Evolutionary conservation across 148 eudicot genomes (phyloP), one percentile per base, ranked within the genome.

Genomic region (Linanthus parryae): DNA sequence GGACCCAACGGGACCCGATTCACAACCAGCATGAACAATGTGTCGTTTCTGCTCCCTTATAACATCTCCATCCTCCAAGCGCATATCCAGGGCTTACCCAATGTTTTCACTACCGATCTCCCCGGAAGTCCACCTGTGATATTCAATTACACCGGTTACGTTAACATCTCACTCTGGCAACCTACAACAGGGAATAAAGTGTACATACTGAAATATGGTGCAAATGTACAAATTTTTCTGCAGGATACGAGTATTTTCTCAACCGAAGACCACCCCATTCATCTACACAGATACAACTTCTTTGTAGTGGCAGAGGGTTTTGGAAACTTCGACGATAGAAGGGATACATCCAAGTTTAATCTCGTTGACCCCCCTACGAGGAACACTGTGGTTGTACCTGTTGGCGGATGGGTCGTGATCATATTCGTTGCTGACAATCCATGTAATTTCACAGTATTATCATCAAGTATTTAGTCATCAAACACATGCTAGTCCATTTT

Each of bases 131-230:
- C n/a, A n/a, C n/a, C n/a, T n/a, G n/a, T n/a, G n/a, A n/a, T n/a
- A n/a, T n/a, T n/a, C n/a, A n/a, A 84, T 53, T 84, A 80, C 73
- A 84, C 84, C 0, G 87, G 87, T 40, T 72, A 72, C 27, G 92
- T 84, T 46, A 65, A 66, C 54, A 72, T 79, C 10, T 78, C 73
- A 41, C 26, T 84, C 40, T 84, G 83, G 87, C 81, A 77, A 36
- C 92, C 92, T 28, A 51, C 20, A 13, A 58, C 54, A 12, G 84
- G 73, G 15, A 80, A 86, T 43, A 84, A 83, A 66, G 66, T 81
- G 38, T 84, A 80, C 59, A 74, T 65, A 51, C 27, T 76, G n/a
- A 64, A 61, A 57, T 76, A 54, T 38, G 67, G 69, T 31, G 54
- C 78, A 0, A 48, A 9, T 1, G 75, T 77, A 8, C 72, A 73